Base-by-base conservation (phyloP, 768 basidiomycete species). In the Lactarius sp. region DNA sequence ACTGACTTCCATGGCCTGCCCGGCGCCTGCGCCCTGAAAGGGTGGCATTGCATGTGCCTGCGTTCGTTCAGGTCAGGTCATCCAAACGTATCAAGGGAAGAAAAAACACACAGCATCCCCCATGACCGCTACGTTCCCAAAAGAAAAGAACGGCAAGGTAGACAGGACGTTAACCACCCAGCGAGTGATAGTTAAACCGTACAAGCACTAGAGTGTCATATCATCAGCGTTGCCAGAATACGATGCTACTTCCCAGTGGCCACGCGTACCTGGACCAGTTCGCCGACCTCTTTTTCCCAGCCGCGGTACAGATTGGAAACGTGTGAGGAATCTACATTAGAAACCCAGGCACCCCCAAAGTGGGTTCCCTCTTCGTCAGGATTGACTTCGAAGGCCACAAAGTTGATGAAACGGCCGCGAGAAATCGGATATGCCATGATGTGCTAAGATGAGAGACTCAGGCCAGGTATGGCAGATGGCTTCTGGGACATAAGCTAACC, bases 91-190 rank as follows among this genome's bases (percentile, higher is more conserved):
- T 33, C 20, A 31, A 9, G 20, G 44, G 34, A 49, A 49, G 13
- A 6, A 31, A 20, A n/a, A 5, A 64, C 73, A 13, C 56, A 74
- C 74, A 12, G 80, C 77, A 65, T 81, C 78, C 0, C 79, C 79
- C 8, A 81, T 52, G 14, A 81, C 62, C 69, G 75, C 77, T 74
- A 86, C 84, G 10, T 79, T 73, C 18, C 81, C 83, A n/a, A 77
- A 77, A 2, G 80, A 78, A 58, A 79, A 82, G 8, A 82, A 75
- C 0, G 75, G 75, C 22, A 90, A 71, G 6, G 84, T 80, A 56
- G 76, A 77, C 2, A 84, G 74, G 4, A 77, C 80, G 69, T 88
- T 83, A 36, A 90, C 79, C 0, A 84, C 85, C 88, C 88, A 90
- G 42, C 82, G 74, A 27, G 78, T 73, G 31, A 52, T 42, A 36